These are phyloP conservation scores for Ustilago shanxiensis DNA, from an alignment of 1,284 basidiomycete genomes.

Conservation along the genomic window DNA sequence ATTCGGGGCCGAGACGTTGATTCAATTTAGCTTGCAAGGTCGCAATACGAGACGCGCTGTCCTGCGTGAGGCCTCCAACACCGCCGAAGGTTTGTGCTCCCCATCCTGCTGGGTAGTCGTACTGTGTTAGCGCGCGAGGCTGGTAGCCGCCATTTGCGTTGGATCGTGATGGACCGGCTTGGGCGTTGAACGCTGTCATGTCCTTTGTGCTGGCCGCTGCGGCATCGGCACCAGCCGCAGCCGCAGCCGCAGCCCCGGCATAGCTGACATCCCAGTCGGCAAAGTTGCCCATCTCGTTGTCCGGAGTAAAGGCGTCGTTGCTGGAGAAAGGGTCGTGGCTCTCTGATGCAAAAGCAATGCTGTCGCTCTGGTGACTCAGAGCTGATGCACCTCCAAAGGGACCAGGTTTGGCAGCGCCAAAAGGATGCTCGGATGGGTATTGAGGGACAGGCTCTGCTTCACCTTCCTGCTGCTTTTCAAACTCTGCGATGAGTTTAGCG, in stretches of 20 bases:
- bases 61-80: constrained; percentile 45
- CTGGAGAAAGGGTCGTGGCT: not conserved
- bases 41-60: constrained; percentile 72
- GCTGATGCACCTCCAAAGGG: constrained; percentile 41
- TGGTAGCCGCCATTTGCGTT: constrained; percentile 5
- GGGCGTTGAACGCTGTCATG: not conserved
- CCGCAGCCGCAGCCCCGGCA: constrained; percentile 12
- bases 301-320: constrained; percentile 10
- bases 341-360: not conserved
- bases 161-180: constrained; percentile 15
- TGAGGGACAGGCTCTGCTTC: not conserved
- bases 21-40: constrained; percentile 84
- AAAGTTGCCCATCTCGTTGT: constrained; percentile 32
- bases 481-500: constrained; percentile 49
- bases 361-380: not conserved
- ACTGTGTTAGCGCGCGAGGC: constrained; percentile 37
- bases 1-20: constrained; percentile 92
- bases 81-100: constrained; percentile 39
- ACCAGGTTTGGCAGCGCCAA: constrained; percentile 29
- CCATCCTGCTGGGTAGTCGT: constrained; percentile 55
- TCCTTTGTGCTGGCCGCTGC: constrained; percentile 4
- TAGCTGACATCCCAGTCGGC: constrained; percentile 25
- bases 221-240: not conserved
- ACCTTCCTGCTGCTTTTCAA: constrained; percentile 34
- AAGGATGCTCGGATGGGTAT: constrained; percentile 46